phyloP scores from a whole-genome alignment of 768 basidiomycete genomes.

The Coprinopsis strossmayeri region DNA sequence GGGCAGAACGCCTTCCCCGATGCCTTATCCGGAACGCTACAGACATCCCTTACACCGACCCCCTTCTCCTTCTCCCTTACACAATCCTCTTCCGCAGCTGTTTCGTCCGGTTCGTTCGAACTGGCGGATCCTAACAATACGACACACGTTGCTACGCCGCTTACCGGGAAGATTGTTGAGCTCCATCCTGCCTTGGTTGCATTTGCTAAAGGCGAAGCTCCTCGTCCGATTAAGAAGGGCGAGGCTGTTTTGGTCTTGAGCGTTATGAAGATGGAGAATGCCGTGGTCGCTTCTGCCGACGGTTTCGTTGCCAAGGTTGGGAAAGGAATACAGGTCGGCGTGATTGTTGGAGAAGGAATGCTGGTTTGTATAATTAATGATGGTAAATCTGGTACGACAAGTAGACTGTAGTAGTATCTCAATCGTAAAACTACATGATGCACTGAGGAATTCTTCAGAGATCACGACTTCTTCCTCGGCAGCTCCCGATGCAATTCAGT shows the following conservation, averaged over 20 bases:
- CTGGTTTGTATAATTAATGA: slow-evolving; percentile 23
- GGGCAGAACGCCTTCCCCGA: slow-evolving; percentile 29
- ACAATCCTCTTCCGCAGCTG: slow-evolving; percentile 24
- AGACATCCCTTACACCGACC: slow-evolving; percentile 23
- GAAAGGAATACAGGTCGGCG: slow-evolving; percentile 25
- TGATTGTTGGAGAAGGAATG: slow-evolving; percentile 28
- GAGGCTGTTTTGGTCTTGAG: slow-evolving; percentile 28
- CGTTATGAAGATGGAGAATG: slow-evolving; percentile 38
- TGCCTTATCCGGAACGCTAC: slow-evolving; percentile 26
- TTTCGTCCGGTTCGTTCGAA: slow-evolving; percentile 22
- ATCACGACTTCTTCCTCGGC: no score
- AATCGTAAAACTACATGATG: no score
- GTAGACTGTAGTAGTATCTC: no score
- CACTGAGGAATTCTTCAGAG: no score
- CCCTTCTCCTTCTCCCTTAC: slow-evolving; percentile 25
- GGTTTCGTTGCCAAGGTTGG: slow-evolving; percentile 24
- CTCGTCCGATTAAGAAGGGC: slow-evolving; percentile 22
- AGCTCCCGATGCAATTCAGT: no score
- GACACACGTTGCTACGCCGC: slow-evolving; percentile 23
- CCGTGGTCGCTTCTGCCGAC: slow-evolving; percentile 22
- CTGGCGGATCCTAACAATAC: slow-evolving; percentile 28
- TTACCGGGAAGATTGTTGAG: slow-evolving; percentile 32
- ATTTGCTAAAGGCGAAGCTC: background rate
- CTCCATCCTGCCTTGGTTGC: slow-evolving; percentile 23
- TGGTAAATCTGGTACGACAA: no score